Evolutionary conservation across 176 grass and related monocot species (phyloP), one percentile per base, ranked within the genome.

Genomic region (Neostapfia colusana): DNA sequence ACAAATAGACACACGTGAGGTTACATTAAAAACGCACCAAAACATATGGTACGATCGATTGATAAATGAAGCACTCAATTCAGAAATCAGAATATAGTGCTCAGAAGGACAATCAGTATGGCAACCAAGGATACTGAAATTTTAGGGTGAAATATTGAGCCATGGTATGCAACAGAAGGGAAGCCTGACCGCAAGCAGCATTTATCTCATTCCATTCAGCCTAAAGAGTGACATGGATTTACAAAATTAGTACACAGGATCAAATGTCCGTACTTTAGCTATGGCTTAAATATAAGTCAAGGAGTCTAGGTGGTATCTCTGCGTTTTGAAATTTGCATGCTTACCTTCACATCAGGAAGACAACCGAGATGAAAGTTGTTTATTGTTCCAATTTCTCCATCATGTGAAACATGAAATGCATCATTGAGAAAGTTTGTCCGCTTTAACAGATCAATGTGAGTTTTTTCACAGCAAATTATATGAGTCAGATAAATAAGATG

Each of bases 141-240:
- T 98, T 90, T 31, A 91, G 89, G 11, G 78, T 49, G 80, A 92
- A 98, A 85, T 88, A 85, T 49, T 93, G 91, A 72, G 87, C 95
- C 95, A 98, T 98, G 6, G 89, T 98, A 69, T 98, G 89, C 73
- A 98, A 81, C 37, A 98, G 82, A 88, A 98, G 91, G 62, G 91
- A 90, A 67, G 95, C 91, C 79, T 98, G 95, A 23, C 95, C 95
- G 91, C 95, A 93, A 42, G 95, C 91, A 84, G 91, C 95, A 92
- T 98, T 98, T 92, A 98, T 84, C 83, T 94, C 95, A 80, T 98
- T 91, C 91, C 95, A 94, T 40, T 99, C 89, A 83, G 95, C 95
- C 91, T 77, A 62, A 38, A 79, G 7, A 34, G 39, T 64, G 39
- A 9, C 7, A 9, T n/a, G 16, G 49, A 51, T 50, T 18, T 54